phyloP scores from a whole-genome alignment of 2,329 filamentous ascomycete genomes.

The Monilinia vaccinii-corymbosi region DNA sequence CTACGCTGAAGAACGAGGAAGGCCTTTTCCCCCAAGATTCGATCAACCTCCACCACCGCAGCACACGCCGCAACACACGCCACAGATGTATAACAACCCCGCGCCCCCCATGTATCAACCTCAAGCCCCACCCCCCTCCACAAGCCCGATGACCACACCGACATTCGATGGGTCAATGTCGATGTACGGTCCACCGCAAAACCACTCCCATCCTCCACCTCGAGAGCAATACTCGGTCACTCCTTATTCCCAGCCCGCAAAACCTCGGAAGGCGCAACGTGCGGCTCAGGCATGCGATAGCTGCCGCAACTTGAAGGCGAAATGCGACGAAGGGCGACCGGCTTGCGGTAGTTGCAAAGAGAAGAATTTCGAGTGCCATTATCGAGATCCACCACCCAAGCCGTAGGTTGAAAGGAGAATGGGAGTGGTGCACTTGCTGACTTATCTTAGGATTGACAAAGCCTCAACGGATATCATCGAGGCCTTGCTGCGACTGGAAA shows the following conservation, averaged over 20 bases:
- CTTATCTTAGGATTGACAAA: slow-evolving; percentile 40
- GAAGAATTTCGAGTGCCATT: slow-evolving; percentile 74
- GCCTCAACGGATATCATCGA: slow-evolving; percentile 52
- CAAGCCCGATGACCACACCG: slow-evolving; percentile 24
- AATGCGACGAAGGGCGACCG: slow-evolving; percentile 77
- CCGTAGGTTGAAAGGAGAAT: slow-evolving; percentile 54
- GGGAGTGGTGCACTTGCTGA: slow-evolving; percentile 15
- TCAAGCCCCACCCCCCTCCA: slow-evolving; percentile 19
- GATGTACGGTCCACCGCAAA: slow-evolving; percentile 16
- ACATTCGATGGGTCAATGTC: slow-evolving; percentile 6
- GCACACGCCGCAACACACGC: background rate
- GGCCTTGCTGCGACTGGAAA: slow-evolving; percentile 26
- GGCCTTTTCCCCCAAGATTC: slow-evolving; percentile 16
- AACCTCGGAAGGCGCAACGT: slow-evolving; percentile 24
- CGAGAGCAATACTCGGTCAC: slow-evolving; percentile 18
- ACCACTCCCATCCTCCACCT: slow-evolving; percentile 12
- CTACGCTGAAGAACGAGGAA: slow-evolving; percentile 21
- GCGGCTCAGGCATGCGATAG: slow-evolving; percentile 72
- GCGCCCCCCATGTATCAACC: slow-evolving; percentile 13
- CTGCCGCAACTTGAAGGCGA: slow-evolving; percentile 79
- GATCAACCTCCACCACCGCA: slow-evolving; percentile 17
- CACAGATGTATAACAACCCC: slow-evolving; percentile 10
- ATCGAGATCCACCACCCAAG: slow-evolving; percentile 83
- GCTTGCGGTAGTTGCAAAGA: slow-evolving; percentile 79
- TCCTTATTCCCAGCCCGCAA: slow-evolving; percentile 3